A percentile compares a stretch with the other conserved stretches of the same genome.
Conservation (phyloP, 192 early-diverging fungal species). For the Coemansia sp. region DNA sequence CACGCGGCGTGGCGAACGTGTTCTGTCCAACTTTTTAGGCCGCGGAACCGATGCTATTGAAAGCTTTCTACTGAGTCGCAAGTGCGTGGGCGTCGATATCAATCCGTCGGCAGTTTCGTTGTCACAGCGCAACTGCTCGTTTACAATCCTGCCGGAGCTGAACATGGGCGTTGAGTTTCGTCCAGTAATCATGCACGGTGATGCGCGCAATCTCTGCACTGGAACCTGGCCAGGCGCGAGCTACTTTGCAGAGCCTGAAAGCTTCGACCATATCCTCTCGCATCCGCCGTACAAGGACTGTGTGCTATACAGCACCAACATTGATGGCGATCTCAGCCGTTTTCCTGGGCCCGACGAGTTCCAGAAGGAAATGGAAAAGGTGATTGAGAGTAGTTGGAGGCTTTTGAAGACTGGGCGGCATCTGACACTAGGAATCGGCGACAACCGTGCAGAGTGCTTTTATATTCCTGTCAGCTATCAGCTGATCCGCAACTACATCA, state of each 20-base stretch:
- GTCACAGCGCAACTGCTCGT: slow-evolving; percentile 83
- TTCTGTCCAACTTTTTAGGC: slow-evolving; percentile 91
- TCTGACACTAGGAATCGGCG: slow-evolving; percentile 88
- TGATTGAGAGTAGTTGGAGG: slow-evolving; percentile 69
- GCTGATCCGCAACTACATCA: slow-evolving; percentile 77
- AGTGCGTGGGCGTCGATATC: slow-evolving; percentile 82
- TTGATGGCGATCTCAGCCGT: slow-evolving; percentile 81
- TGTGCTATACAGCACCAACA: slow-evolving; percentile 79
- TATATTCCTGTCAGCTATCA: slow-evolving; percentile 87
- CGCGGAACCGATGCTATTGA: slow-evolving; percentile 94
- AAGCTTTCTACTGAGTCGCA: slow-evolving; percentile 75
- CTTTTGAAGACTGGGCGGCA: slow-evolving; percentile 71
- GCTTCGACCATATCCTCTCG: slow-evolving; percentile 85
- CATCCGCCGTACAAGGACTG: slow-evolving; percentile 97
- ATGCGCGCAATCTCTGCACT: slow-evolving; percentile 66
- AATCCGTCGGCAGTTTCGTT: slow-evolving; percentile 84
- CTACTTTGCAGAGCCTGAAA: slow-evolving; percentile 68
- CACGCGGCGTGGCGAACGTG: slow-evolving; percentile 71
- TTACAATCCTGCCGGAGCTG: slow-evolving; percentile 65
- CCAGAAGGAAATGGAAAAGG: slow-evolving; percentile 69
- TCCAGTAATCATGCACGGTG: slow-evolving; percentile 79
- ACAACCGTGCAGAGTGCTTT: slow-evolving; percentile 88
- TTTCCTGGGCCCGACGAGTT: slow-evolving; percentile 79
- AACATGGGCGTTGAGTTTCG: slow-evolving; percentile 73
- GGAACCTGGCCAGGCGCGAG: slow-evolving; percentile 49